phyloP scores from a whole-genome alignment of 441 rosid genomes.

The Erysimum cheiri region DNA sequence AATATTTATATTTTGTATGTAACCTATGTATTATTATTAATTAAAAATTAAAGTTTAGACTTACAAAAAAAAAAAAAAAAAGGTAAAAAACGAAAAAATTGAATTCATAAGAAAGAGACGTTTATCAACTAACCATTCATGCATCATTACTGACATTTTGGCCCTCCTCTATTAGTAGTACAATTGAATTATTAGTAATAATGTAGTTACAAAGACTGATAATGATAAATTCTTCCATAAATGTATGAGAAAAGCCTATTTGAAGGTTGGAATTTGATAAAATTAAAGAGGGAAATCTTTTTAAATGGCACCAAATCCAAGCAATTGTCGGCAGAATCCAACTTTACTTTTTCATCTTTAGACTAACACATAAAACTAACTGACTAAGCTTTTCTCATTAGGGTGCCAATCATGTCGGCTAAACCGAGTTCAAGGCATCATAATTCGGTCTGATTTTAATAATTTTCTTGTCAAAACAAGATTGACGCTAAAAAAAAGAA shows the following conservation, averaged over 20 bases:
- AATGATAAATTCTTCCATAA: constrained; percentile 28
- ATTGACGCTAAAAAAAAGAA: background rate
- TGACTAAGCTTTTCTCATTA: constrained; percentile 27
- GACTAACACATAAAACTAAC: constrained; percentile 21
- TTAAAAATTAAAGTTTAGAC: background rate
- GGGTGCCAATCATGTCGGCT: constrained; percentile 35
- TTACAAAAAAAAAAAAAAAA: background rate
- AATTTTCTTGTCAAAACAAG: background rate
- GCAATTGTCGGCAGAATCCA: constrained; percentile 41
- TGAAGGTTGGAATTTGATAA: constrained; percentile 26
- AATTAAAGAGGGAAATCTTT: constrained; percentile 18
- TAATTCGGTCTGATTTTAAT: constrained; percentile 3
- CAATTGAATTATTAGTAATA: constrained; percentile 32
- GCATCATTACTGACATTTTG: constrained; percentile 38
- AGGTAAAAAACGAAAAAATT: background rate
- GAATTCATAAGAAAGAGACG: constrained; percentile 38
- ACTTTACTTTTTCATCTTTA: constrained; percentile 40
- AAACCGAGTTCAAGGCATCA: constrained; percentile 12
- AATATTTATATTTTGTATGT: too few relatives aligned
- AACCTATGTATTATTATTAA: background rate
- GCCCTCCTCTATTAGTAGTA: constrained; percentile 31
- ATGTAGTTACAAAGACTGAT: constrained; percentile 24
- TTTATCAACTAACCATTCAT: constrained; percentile 41
- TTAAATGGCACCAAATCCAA: constrained; percentile 39
- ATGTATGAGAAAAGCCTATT: constrained; percentile 26